Evolutionary conservation across 768 basidiomycete genomes (phyloP).

Genomic region (Boletus rubroflammeus): DNA sequence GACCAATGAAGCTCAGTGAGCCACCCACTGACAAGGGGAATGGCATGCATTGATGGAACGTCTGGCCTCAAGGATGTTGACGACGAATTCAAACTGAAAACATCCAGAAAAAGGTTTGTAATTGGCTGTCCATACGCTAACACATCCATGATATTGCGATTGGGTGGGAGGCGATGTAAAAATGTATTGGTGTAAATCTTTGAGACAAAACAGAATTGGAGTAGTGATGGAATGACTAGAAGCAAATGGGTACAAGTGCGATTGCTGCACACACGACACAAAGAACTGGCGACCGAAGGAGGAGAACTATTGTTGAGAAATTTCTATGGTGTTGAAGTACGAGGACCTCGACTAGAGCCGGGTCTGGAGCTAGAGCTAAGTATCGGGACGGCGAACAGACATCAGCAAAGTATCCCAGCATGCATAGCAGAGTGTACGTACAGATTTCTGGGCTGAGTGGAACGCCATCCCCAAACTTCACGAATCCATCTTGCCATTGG

Average conservation of each 20-base stretch:
- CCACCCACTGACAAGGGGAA: not conserved
- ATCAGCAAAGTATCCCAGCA: not conserved
- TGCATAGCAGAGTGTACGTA: conserved; percentile 8
- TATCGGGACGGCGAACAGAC: not conserved
- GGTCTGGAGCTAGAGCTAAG: conserved; percentile 27
- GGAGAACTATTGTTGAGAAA: not conserved
- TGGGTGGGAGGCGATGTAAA: conserved; percentile 7
- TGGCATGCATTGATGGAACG: not conserved
- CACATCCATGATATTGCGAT: conserved; percentile 13
- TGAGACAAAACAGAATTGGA: conserved; percentile 17
- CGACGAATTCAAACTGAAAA: not conserved
- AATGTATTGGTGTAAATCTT: conserved; percentile 20
- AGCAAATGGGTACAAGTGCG: conserved; percentile 20
- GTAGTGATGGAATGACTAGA: conserved; percentile 8
- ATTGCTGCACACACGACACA: conserved; percentile 18
- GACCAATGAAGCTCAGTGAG: not conserved
- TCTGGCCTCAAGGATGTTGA: not conserved
- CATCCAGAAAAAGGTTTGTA: conserved; percentile 5
- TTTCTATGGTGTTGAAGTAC: conserved; percentile 25
- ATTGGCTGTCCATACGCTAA: conserved; percentile 20
- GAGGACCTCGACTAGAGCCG: conserved; percentile 29
- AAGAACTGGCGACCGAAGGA: conserved; percentile 1
- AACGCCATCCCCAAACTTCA: conserved; percentile 79
- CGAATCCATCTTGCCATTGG: conserved; percentile 89
- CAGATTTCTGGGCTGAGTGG: conserved; percentile 29